Evolutionary conservation across 2,329 filamentous ascomycete genomes (phyloP).

Genomic region (Pseudocercospora cruenta): DNA sequence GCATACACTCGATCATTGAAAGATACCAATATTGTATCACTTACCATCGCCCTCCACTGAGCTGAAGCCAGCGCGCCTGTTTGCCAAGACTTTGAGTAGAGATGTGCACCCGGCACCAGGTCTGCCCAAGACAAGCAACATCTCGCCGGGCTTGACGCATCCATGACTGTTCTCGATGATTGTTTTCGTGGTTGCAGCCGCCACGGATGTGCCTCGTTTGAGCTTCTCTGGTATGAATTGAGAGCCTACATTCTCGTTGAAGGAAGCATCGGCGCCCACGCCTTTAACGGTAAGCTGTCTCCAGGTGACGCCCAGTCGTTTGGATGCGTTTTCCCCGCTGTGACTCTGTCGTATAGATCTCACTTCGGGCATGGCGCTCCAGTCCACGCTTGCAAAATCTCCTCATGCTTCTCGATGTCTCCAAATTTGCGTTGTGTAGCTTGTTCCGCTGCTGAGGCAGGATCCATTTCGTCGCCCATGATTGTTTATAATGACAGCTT

Average conservation of each 20-base stretch:
- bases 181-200: slow-evolving; percentile 47
- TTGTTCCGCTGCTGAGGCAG: not conserved
- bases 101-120: slow-evolving; percentile 60
- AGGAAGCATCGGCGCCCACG: slow-evolving; percentile 61
- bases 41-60: slow-evolving; percentile 50
- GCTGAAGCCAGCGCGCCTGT: slow-evolving; percentile 52
- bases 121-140: slow-evolving; percentile 35
- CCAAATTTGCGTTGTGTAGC: not conserved
- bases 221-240: slow-evolving; percentile 45
- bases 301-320: slow-evolving; percentile 67
- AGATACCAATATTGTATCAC: slow-evolving; percentile 25
- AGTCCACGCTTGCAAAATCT: not conserved
- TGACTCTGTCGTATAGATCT: not conserved
- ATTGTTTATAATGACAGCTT: too few relatives aligned
- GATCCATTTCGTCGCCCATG: too few relatives aligned
- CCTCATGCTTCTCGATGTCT: not conserved
- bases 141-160: slow-evolving; percentile 64
- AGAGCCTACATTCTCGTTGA: slow-evolving; percentile 63
- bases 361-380: not conserved
- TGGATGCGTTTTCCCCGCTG: slow-evolving; percentile 17
- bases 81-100: slow-evolving; percentile 70
- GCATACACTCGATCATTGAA: too few relatives aligned
- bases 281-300: slow-evolving; percentile 66
- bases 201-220: not conserved
- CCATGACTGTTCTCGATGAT: slow-evolving; percentile 65